Conservation (phyloP, 768 basidiomycete genomes). For the Piloderma croceum region DNA sequence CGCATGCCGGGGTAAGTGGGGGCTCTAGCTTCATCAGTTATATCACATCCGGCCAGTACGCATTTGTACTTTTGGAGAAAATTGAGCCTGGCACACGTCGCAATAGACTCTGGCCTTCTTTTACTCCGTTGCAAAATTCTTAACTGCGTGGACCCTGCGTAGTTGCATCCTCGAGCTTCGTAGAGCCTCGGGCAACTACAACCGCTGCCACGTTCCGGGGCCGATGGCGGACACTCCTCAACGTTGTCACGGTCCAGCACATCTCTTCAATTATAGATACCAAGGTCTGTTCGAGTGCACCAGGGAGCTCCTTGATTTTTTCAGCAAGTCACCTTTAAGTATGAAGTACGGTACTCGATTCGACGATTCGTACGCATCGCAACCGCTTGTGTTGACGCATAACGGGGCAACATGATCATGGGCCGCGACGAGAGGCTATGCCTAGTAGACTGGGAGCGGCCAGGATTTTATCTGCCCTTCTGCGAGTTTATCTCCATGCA, state of each 20-base stretch:
- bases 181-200: not conserved
- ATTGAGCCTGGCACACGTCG: conserved; percentile 13
- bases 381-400: conserved; percentile 19
- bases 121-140: conserved; percentile 12
- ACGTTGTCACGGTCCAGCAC: conserved; percentile 5
- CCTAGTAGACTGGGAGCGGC: conserved; percentile 18
- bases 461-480: no score
- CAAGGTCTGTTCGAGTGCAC: conserved; percentile 14
- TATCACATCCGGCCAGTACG: no score
- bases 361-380: conserved; percentile 7
- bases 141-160: conserved; percentile 17
- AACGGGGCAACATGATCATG: conserved; percentile 17
- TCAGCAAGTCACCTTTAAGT: conserved; percentile 7
- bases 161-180: conserved; percentile 10
- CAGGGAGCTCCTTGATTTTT: conserved; percentile 12
- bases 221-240: conserved; percentile 6
- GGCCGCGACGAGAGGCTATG: conserved; percentile 16
- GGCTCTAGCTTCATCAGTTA: no score
- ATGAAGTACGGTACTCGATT: not conserved
- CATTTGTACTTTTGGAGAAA: no score
- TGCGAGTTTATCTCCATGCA: no score
- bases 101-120: conserved; percentile 11
- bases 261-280: no score
- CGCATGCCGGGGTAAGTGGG: no score
- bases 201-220: conserved; percentile 12